These are phyloP conservation scores for Sphagnum contortum DNA, from an alignment of 225 moss, liverwort and hornwort genomes.

Conservation along the genomic window DNA sequence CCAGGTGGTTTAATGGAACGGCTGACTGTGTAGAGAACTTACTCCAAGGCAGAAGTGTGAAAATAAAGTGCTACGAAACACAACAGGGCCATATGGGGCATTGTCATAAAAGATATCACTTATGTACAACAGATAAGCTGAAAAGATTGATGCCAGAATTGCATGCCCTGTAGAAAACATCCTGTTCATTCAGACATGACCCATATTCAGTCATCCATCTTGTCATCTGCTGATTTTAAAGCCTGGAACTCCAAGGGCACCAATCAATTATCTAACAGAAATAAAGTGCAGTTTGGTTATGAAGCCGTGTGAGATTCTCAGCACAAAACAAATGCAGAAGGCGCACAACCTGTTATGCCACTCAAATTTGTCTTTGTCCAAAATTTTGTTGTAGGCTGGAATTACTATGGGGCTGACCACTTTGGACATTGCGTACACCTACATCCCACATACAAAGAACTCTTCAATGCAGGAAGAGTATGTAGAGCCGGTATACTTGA, in stretches of 20 bases:
- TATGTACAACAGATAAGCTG: slow-evolving; percentile 67
- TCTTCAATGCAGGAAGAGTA: too few species aligned
- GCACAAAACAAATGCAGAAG: too few species aligned
- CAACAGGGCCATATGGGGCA: slow-evolving; percentile 68
- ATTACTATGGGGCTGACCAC: slow-evolving; percentile 37
- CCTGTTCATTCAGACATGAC: slow-evolving; percentile 22
- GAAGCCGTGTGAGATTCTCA: too few species aligned
- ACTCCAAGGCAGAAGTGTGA: slow-evolving; percentile 71
- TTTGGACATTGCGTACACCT: slow-evolving; percentile 62
- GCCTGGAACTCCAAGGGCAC: not conserved
- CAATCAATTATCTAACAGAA: not conserved
- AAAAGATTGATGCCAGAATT: slow-evolving; percentile 38
- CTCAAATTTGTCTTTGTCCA: slow-evolving; percentile 53
- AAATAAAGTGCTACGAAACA: slow-evolving; percentile 76
- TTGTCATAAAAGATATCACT: slow-evolving; percentile 64
- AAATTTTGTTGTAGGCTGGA: slow-evolving; percentile 45
- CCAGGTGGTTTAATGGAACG: too few species aligned
- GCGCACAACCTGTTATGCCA: slow-evolving; percentile 77
- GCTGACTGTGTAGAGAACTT: not conserved
- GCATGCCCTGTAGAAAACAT: slow-evolving; percentile 84
- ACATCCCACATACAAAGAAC: slow-evolving; percentile 6
- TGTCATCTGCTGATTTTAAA: too few species aligned
- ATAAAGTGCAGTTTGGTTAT: too few species aligned
- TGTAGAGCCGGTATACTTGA: too few species aligned
- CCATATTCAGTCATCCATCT: slow-evolving; percentile 1